Conservation (phyloP, 108 stramenopile species). For the Schizochytrium sp. region DNA sequence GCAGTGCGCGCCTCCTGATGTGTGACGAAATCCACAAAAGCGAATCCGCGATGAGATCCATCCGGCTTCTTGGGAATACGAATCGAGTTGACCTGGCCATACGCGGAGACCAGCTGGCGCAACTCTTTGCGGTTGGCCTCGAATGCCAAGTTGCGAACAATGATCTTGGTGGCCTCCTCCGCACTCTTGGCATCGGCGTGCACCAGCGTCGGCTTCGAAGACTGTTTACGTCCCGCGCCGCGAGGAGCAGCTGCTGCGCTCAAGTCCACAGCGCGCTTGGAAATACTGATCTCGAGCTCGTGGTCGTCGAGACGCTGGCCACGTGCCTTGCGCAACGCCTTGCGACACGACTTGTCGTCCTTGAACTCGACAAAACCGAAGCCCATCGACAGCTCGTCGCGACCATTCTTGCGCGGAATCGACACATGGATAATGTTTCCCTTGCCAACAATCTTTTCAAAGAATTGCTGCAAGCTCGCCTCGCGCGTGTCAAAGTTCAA, state of each 20-base stretch:
- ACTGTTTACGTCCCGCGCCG: neutral
- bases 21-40: constrained; percentile 87
- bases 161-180: constrained; percentile 55
- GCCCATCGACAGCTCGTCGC: constrained; percentile 76
- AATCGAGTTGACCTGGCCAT: constrained; percentile 80
- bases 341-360: constrained; percentile 54
- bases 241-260: neutral
- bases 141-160: constrained; percentile 93
- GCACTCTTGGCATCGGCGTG: neutral
- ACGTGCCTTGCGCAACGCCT: constrained; percentile 67
- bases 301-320: constrained; percentile 82
- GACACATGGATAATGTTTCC: constrained; percentile 61
- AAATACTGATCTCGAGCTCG: constrained; percentile 71
- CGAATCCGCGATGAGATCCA: constrained; percentile 91
- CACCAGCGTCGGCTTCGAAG: neutral
- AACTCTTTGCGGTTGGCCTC: constrained; percentile 83
- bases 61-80: constrained; percentile 96
- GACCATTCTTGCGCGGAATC: constrained; percentile 67
- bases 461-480: constrained; percentile 55
- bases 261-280: constrained; percentile 39
- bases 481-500: constrained; percentile 82
- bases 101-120: constrained; percentile 76
- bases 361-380: constrained; percentile 93
- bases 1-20: constrained; percentile 81
- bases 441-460: constrained; percentile 39